Percentiles rank a stretch among this genome's conserved stretches.
These are phyloP conservation scores for Chromosphaera perkinsii DNA, from an alignment of 208 protist species.

Conservation along the genomic window DNA sequence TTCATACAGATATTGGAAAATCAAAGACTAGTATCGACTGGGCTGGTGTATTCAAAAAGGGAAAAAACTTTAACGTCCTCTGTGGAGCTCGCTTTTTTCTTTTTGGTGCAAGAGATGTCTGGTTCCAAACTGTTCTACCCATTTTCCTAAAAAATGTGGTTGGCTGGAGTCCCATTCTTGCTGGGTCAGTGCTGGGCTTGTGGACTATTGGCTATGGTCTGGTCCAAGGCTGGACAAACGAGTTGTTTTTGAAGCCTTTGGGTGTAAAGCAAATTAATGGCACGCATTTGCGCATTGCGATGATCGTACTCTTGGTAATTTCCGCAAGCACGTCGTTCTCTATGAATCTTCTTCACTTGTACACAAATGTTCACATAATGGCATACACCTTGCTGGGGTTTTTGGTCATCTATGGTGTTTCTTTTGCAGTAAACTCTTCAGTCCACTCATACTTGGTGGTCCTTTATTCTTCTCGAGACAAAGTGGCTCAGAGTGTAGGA, in stretches of 20 bases:
- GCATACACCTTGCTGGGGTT: not conserved
- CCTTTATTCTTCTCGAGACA: slow-evolving; percentile 18
- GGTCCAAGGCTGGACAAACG: slow-evolving; percentile 20
- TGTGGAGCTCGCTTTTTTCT: slow-evolving; percentile 24
- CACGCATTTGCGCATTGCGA: too few relatives aligned
- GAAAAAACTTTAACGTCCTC: slow-evolving; percentile 27
- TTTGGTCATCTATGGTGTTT: slow-evolving; percentile 20
- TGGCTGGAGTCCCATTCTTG: not conserved
- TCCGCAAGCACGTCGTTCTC: too few relatives aligned
- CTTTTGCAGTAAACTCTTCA: slow-evolving; percentile 41
- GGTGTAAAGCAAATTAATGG: too few relatives aligned
- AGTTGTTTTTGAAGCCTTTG: slow-evolving; percentile 20
- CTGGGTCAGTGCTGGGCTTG: slow-evolving; percentile 20
- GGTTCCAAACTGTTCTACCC: slow-evolving; percentile 40
- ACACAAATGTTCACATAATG: too few relatives aligned
- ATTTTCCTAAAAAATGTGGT: slow-evolving; percentile 27
- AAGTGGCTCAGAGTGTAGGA: slow-evolving; percentile 32
- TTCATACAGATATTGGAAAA: not conserved
- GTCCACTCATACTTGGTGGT: slow-evolving; percentile 44
- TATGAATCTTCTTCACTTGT: too few relatives aligned
- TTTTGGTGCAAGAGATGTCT: slow-evolving; percentile 36
- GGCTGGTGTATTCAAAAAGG: not conserved
- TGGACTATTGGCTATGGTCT: slow-evolving; percentile 37
- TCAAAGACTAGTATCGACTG: too few relatives aligned
- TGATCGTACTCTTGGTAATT: not conserved